These are phyloP conservation scores for Grifola frondosa DNA, from an alignment of 1,284 basidiomycete genomes.

Conservation along the genomic window DNA sequence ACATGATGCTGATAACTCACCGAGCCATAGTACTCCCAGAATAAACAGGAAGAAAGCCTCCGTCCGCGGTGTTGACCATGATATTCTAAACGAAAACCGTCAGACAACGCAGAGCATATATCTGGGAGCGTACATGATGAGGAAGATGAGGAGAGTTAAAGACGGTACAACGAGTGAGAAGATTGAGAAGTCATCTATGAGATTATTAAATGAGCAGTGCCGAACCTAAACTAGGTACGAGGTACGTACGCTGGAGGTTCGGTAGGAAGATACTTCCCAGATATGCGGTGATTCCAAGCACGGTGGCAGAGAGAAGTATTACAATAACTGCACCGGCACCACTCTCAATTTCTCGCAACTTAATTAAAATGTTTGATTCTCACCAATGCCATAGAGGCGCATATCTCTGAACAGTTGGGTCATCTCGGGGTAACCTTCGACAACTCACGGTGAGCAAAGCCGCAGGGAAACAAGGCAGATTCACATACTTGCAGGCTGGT, in stretches of 20 bases:
- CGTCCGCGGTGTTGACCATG: slow-evolving; percentile 65
- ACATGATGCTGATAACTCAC: slow-evolving; percentile 38
- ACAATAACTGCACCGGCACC: slow-evolving; percentile 49
- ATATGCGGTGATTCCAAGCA: slow-evolving; percentile 66
- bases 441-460: too few species aligned
- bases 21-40: slow-evolving; percentile 63
- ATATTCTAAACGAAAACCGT: slow-evolving; percentile 41
- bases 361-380: slow-evolving; percentile 7
- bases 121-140: slow-evolving; percentile 21
- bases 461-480: too few species aligned
- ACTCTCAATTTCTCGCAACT: too few species aligned
- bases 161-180: slow-evolving; percentile 65
- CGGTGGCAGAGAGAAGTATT: slow-evolving; percentile 59
- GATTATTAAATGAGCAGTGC: slow-evolving; percentile 4
- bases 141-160: slow-evolving; percentile 57
- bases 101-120: background rate
- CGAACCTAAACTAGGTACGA: background rate
- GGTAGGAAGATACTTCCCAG: slow-evolving; percentile 67
- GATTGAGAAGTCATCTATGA: slow-evolving; percentile 64
- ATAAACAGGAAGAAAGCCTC: slow-evolving; percentile 58
- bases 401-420: slow-evolving; percentile 35
- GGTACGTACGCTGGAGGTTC: slow-evolving; percentile 53
- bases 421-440: too few species aligned
- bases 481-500: too few species aligned
- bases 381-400: slow-evolving; percentile 32